Evolutionary conservation across 164 flowering plant species (phyloP).

Genomic region (Macadamia tetraphylla): DNA sequence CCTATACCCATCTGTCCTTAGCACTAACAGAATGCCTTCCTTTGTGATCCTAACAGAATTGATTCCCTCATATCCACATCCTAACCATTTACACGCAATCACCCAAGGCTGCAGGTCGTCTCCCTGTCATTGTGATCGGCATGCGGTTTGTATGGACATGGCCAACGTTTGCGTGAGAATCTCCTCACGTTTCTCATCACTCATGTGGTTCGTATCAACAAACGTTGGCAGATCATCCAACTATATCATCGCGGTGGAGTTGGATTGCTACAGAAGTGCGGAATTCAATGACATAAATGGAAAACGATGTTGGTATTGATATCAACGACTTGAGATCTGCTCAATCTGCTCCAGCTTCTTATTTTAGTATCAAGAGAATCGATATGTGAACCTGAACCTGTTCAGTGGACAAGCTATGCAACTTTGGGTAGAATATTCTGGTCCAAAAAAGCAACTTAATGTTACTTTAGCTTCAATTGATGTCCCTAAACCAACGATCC

Average conservation of each 20-base stretch:
- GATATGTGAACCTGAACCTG: neutral
- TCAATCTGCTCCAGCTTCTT: neutral
- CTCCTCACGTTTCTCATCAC: no score
- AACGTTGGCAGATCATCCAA: neutral
- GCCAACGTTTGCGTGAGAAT: no score
- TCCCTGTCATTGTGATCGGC: no score
- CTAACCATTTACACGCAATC: no score
- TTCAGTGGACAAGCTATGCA: neutral
- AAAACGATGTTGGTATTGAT: neutral
- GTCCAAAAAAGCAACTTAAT: neutral
- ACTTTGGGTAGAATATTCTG: neutral
- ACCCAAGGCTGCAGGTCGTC: no score
- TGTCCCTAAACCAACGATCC: neutral
- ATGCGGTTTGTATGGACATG: no score
- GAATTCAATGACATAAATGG: neutral
- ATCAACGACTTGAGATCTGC: neutral
- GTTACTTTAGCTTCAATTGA: neutral
- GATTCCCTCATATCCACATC: no score
- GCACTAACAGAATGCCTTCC: no score
- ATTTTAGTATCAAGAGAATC: no score
- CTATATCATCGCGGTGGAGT: neutral
- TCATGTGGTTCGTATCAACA: neutral
- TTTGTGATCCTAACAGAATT: no score
- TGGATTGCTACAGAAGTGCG: neutral
- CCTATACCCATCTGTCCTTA: no score